Conservation (phyloP, 257 asterid genomes). For the Solanum virginianum region DNA sequence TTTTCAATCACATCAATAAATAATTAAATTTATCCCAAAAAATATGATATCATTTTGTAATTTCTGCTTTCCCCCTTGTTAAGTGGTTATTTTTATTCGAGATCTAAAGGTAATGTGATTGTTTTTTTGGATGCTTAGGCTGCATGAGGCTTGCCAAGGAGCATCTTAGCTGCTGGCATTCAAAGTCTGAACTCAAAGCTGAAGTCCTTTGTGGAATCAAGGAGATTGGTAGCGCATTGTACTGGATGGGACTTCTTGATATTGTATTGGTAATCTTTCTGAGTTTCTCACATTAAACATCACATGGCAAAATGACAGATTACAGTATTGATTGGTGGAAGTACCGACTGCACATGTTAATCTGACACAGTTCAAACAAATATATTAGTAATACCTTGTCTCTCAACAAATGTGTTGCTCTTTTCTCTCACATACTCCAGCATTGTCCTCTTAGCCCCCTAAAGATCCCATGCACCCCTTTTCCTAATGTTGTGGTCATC, state of each 20-base stretch:
- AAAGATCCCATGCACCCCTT: not conserved
- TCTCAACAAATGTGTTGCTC: not conserved
- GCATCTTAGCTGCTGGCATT: slow-evolving; percentile 81
- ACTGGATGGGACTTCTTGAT: slow-evolving; percentile 98
- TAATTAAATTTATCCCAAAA: not conserved
- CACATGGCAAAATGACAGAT: not conserved
- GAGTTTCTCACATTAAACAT: not conserved
- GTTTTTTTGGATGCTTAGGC: slow-evolving; percentile 26
- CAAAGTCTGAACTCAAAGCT: slow-evolving; percentile 69
- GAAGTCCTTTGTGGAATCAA: slow-evolving; percentile 85
- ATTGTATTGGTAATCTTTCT: slow-evolving; percentile 66
- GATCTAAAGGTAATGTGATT: not conserved
- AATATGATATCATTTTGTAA: not conserved
- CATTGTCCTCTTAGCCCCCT: not conserved
- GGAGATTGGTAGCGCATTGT: slow-evolving; percentile 88
- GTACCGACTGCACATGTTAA: not conserved
- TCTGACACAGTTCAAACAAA: not conserved
- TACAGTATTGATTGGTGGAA: not conserved
- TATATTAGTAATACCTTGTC: not conserved
- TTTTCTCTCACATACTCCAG: not conserved
- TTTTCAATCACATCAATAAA: not conserved
- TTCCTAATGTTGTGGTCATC: not conserved
- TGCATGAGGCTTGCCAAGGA: slow-evolving; percentile 71
- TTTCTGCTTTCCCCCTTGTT: not conserved
- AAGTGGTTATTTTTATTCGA: not conserved